Evolutionary conservation across 306 rosid genomes (phyloP), one percentile per base, ranked within the genome.

Genomic region (Trifolium pratense): DNA sequence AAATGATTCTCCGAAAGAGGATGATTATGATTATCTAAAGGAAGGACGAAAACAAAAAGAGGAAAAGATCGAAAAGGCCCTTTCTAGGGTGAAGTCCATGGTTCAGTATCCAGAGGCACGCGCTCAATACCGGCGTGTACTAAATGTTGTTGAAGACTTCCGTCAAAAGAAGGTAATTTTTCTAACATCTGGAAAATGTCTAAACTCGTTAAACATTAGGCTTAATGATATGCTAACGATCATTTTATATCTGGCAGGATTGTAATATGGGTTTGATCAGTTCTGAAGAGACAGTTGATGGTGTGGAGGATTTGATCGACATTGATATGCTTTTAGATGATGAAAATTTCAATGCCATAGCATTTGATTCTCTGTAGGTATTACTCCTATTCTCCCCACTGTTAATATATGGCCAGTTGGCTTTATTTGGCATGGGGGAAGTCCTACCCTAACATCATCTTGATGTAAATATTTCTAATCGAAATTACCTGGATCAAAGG

Each of bases 21-120:
- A 92, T 78, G 97, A 90, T 49, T 82, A 90, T 76, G 97, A 92
- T 86, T 90, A 82, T 86, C 86, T 92, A 16, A 90, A 90, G 87
- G 83, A 92, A 70, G 97, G 97, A 39, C 81, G 94, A 77, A 92
- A 82, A 72, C 97, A 90, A 66, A 92, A 86, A 15, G 97, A 90
- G 82, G 97, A 90, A 71, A 92, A 90, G 80, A 85, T 90, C 73
- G 84, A 92, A 76, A 92, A 90, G 84, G 97, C 97, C 15, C 92
- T 92, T 55, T 70, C 91, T 23, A 92, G 97, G 81, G 97, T 92
- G 39, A 92, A 88, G 86, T 90, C 97, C 70, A 92, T 92, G 97
- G 96, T 85, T 82, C 97, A 90, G 67, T 88, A 92, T 90, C 96
- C 97, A 0, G 96, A 92, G 79, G 97, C 90, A 76, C 84, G 97